Base-by-base conservation (phyloP, 305 asterid species). In the Fraxinus platypoda region DNA sequence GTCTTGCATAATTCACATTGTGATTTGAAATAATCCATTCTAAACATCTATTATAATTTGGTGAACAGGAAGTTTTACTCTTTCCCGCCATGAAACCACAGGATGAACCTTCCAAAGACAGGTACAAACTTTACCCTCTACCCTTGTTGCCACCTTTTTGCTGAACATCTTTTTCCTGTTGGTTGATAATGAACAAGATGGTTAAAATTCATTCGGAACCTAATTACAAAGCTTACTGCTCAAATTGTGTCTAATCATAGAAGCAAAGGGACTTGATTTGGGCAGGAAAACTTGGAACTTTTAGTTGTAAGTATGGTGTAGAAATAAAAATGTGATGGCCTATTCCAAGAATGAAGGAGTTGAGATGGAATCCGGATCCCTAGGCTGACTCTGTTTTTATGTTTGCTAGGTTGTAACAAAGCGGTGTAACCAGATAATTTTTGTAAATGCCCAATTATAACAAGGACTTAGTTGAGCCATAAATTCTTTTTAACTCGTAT, bases 61-160 rank as follows among this genome's bases (percentile, higher is more conserved):
- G 82, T 43, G 30, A 68, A 80, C 96, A 94, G 97, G 98, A 93
- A 87, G 98, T 94, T 37, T 81, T 94, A 75, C 92, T 92, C 77
- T 92, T 91, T 75, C 97, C 98, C 8, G 96, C 98, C 34, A 92
- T 93, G 98, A 94, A 91, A 85, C 95, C 96, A 73, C 98, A 91
- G 82, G 97, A 94, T 1, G 96, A 91, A 64, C 89, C 95, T 64
- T 37, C 84, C 71, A 89, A 90, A 82, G 95, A 92, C 78, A 84
- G 92, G 92, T 94, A 76, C 23, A 46, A 1, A 12, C 43, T 31
- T 34, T 21, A 1, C 43, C 15, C 1, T 68, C 81, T 13, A 3
- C 13, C 38, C 30, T 13, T 41, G 38, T 25, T 30, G n/a, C 11
- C 35, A 28, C 38, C 74, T 26, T 59, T 19, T 62, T 43, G 43